A percentile compares a stretch with the other conserved stretches of the same genome.
These are phyloP conservation scores for Pestalotiopsis sp. DNA, from an alignment of 2,329 filamentous ascomycete species.

Conservation along the genomic window DNA sequence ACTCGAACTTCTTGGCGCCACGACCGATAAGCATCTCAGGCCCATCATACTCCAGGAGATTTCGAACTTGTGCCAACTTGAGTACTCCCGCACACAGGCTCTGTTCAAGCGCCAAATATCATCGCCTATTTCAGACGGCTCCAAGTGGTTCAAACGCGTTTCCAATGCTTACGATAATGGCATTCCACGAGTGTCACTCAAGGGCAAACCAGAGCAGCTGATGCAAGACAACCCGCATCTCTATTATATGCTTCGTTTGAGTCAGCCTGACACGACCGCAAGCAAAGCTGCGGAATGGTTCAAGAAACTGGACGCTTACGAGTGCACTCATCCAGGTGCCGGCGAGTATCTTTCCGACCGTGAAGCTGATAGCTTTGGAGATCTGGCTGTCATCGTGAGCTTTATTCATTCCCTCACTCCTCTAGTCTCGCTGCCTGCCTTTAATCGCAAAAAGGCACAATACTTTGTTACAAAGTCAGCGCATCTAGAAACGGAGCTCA, in stretches of 20 bases:
- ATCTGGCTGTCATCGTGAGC: constrained; percentile 39
- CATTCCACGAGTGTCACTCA: constrained; percentile 41
- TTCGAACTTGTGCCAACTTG: constrained; percentile 46
- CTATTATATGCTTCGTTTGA: constrained; percentile 48
- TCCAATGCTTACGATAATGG: constrained; percentile 38
- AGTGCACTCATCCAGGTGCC: constrained; percentile 34
- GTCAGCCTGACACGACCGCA: constrained; percentile 38
- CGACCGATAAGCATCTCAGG: constrained; percentile 31
- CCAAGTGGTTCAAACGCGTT: constrained; percentile 45
- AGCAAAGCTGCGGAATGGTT: constrained; percentile 42
- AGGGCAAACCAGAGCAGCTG: constrained; percentile 42
- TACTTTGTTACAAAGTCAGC: constrained; percentile 36
- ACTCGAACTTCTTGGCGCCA: constrained; percentile 34
- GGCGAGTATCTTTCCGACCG: constrained; percentile 35
- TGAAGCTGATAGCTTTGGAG: constrained; percentile 37
- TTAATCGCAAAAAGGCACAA: constrained; percentile 42
- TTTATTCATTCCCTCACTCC: constrained; percentile 43
- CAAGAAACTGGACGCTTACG: constrained; percentile 41
- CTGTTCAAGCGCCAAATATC: constrained; percentile 45
- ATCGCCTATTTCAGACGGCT: constrained; percentile 33
- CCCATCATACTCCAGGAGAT: constrained; percentile 47
- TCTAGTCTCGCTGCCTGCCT: constrained; percentile 37
- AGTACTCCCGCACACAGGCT: constrained; percentile 41
- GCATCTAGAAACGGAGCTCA: constrained; percentile 40
- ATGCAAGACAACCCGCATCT: constrained; percentile 41